These are phyloP conservation scores for Fusarium newnesense DNA, from an alignment of 2,329 filamentous ascomycete genomes.

Conservation along the genomic window DNA sequence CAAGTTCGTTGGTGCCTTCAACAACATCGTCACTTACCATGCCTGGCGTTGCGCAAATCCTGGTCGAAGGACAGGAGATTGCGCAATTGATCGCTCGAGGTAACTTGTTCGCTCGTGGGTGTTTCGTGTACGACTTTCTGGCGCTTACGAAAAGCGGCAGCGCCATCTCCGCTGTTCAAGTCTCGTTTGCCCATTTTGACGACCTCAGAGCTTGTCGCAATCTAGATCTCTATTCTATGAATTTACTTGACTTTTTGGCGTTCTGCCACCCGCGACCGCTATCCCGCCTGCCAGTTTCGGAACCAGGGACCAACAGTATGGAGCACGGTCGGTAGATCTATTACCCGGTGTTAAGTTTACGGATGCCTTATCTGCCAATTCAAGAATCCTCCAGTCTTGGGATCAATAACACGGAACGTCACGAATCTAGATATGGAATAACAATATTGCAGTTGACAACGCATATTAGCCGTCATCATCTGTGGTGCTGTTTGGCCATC, in stretches of 20 bases:
- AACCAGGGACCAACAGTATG: not conserved
- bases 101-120: conserved; percentile 69
- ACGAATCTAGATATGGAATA: not conserved
- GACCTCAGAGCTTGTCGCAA: conserved; percentile 34
- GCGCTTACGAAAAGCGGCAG: conserved; percentile 60
- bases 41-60: conserved; percentile 73
- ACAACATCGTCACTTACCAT: conserved; percentile 59
- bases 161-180: conserved; percentile 53
- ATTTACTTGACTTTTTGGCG: conserved; percentile 48
- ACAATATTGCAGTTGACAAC: not conserved
- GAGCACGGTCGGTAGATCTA: conserved; percentile 19
- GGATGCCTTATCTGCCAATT: not conserved
- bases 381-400: not conserved
- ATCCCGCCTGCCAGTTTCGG: conserved; percentile 42
- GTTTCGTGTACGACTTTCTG: conserved; percentile 66
- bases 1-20: not conserved
- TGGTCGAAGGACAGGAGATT: conserved; percentile 77
- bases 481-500: not conserved
- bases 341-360: conserved; percentile 10
- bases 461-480: not conserved
- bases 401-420: not conserved
- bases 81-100: conserved; percentile 73
- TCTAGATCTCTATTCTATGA: conserved; percentile 22
- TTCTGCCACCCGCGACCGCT: conserved; percentile 51
- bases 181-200: conserved; percentile 59